Evolutionary conservation across 805 yeast genomes (phyloP).

Genomic region (Cyberlindnera meyerae): DNA sequence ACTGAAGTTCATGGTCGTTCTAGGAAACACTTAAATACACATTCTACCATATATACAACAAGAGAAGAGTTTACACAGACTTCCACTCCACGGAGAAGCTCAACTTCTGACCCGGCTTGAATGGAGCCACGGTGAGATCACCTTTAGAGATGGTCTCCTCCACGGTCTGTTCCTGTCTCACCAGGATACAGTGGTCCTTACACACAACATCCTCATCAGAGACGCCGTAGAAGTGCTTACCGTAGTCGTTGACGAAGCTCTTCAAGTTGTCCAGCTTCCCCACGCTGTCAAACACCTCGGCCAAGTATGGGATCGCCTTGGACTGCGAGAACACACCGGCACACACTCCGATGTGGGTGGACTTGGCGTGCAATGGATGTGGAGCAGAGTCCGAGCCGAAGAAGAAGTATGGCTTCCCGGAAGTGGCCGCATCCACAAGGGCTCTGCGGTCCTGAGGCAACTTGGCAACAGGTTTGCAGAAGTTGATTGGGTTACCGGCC

Average conservation of each 20-base stretch:
- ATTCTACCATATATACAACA: no score
- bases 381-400: conserved; percentile 99
- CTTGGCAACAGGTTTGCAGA: conserved; percentile 97
- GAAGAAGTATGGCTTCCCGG: conserved; percentile 89
- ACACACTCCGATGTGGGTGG: conserved; percentile 76
- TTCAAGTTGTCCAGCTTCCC: conserved; percentile 62
- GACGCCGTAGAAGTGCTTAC: conserved; percentile 66
- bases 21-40: conserved; percentile 37
- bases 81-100: conserved; percentile 76
- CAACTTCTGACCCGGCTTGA: conserved; percentile 73
- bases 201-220: conserved; percentile 38
- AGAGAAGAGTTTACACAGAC: not conserved
- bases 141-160: conserved; percentile 52
- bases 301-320: conserved; percentile 74
- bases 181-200: conserved; percentile 48
- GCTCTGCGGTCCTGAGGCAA: conserved; percentile 80
- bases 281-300: conserved; percentile 72
- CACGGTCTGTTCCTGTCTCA: conserved; percentile 46
- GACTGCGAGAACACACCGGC: conserved; percentile 98
- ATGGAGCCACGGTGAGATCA: conserved; percentile 67
- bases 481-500: conserved; percentile 95
- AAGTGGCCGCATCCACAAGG: conserved; percentile 78
- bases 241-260: conserved; percentile 72
- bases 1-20: conserved; percentile 44
- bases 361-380: conserved; percentile 78